Base-by-base conservation (phyloP, 2,329 filamentous ascomycete species). In the Albifimbria verrucaria region DNA sequence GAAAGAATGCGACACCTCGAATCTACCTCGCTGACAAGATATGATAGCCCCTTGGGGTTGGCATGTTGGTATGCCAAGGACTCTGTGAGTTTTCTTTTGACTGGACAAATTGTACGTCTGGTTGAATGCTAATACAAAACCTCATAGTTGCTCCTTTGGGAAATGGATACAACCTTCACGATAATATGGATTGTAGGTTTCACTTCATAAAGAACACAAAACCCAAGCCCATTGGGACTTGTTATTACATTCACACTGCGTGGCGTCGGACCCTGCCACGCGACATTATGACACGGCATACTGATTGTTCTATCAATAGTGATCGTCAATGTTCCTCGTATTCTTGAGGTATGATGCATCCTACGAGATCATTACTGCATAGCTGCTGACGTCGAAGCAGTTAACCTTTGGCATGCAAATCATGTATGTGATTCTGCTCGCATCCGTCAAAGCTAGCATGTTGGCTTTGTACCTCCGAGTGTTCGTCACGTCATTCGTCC, bases 31-130 rank as follows among this genome's bases (percentile, higher is more conserved):
- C 44, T 48, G 45, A 52, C 39, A 41, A 20, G 36, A 24, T 11
- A 21, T 21, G 12, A 2, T 7, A 65, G 63, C 63, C 63, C 12
- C 22, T 65, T 24, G 63, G 59, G 7, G 58, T 65, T 7, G 58
- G 53, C 17, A 65, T 65, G 63, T 24, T 65, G n/a, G 51, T 61
- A 2, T 65, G 63, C 28, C 62, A 65, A 50, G 63, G 63, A 4
- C 53, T 65, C 10, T 65, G 60, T 63, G 52, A 56, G 59, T 56
- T 3, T 25, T 18, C 18, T 6, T n/a, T 12, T 22, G 24, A 18
- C 46, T 20, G 17, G 24, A 32, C 23, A 11, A 25, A 4, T 11
- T 5, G 7, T 5, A 11, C 5, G 5, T n/a, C 2, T 1, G 23
- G 21, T 4, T 18, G 18, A 15, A 22, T 10, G 22, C 11, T 53